Percentiles rank a stretch among this genome's conserved stretches.
phyloP scores from a whole-genome alignment of 192 early-diverging fungal genomes.

The Backusella liffmaniae region DNA sequence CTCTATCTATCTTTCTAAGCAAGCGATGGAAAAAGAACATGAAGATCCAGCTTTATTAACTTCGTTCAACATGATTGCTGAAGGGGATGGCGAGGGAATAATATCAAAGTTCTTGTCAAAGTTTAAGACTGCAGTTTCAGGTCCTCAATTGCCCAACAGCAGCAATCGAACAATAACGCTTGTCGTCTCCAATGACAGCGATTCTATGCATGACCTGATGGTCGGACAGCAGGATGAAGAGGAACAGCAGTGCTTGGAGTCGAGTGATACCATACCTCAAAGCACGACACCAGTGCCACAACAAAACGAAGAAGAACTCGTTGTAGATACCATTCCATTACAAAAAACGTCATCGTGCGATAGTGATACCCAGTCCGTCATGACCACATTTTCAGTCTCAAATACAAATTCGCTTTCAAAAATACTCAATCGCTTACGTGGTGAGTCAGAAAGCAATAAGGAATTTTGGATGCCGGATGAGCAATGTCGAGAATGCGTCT shows the following conservation, averaged over 20 bases:
- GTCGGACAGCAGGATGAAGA: neutral
- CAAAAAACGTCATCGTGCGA: constrained; percentile 32
- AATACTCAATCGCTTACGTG: constrained; percentile 49
- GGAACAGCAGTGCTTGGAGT: neutral
- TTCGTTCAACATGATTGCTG: constrained; percentile 32
- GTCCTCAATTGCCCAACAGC: neutral
- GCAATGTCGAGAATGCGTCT: constrained; percentile 74
- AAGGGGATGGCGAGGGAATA: constrained; percentile 44
- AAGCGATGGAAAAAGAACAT: constrained; percentile 17
- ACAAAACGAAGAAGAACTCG: neutral
- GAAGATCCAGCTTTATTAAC: constrained; percentile 37
- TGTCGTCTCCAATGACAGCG: constrained; percentile 5
- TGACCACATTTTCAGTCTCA: constrained; percentile 42
- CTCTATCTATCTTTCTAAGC: neutral
- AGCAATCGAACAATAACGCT: neutral
- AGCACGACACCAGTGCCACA: neutral
- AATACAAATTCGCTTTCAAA: constrained; percentile 51
- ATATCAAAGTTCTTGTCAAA: constrained; percentile 55
- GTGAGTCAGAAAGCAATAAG: constrained; percentile 46
- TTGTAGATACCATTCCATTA: constrained; percentile 10
- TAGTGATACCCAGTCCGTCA: constrained; percentile 46
- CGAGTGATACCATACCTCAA: neutral
- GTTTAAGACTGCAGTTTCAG: constrained; percentile 46
- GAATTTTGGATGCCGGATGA: constrained; percentile 88
- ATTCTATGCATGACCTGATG: neutral